A percentile compares a stretch with the other conserved stretches of the same genome.
Conservation (phyloP, 441 rosid genomes). For the Bruguiera hainesii region DNA sequence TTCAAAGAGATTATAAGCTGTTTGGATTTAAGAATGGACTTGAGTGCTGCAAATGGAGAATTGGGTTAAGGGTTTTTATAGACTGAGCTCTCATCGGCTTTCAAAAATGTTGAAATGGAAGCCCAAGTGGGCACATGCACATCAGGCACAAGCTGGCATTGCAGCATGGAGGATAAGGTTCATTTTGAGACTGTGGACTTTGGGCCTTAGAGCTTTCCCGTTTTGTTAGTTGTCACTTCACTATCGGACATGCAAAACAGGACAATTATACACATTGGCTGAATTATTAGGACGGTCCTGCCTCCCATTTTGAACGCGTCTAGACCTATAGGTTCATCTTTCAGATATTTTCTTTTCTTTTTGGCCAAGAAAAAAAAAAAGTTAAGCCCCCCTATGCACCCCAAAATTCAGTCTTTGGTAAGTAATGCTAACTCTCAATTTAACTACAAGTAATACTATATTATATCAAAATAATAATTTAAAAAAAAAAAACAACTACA, state of each 20-base stretch:
- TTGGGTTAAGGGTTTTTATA: conserved; percentile 19
- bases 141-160: neutral
- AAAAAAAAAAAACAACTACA: too few relatives aligned
- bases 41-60: neutral
- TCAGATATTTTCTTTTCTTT: too few relatives aligned
- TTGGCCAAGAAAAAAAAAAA: too few relatives aligned
- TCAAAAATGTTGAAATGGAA: neutral
- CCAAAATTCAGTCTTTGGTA: too few relatives aligned
- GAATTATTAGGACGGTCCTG: too few relatives aligned
- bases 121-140: neutral
- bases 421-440: too few relatives aligned
- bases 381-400: too few relatives aligned
- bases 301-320: too few relatives aligned
- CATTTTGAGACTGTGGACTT: conserved; percentile 1
- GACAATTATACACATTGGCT: too few relatives aligned
- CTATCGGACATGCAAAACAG: neutral
- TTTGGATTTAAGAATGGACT: neutral
- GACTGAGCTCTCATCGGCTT: neutral
- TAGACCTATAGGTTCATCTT: too few relatives aligned
- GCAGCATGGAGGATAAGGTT: conserved; percentile 2
- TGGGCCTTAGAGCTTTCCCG: neutral
- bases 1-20: neutral
- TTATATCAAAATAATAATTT: too few relatives aligned
- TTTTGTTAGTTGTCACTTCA: conserved; percentile 7
- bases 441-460: too few relatives aligned